A percentile compares a stretch with the other conserved stretches of the same genome.
These are phyloP conservation scores for Hypoxylon sp. DNA, from an alignment of 2,329 filamentous ascomycete species.

Conservation along the genomic window DNA sequence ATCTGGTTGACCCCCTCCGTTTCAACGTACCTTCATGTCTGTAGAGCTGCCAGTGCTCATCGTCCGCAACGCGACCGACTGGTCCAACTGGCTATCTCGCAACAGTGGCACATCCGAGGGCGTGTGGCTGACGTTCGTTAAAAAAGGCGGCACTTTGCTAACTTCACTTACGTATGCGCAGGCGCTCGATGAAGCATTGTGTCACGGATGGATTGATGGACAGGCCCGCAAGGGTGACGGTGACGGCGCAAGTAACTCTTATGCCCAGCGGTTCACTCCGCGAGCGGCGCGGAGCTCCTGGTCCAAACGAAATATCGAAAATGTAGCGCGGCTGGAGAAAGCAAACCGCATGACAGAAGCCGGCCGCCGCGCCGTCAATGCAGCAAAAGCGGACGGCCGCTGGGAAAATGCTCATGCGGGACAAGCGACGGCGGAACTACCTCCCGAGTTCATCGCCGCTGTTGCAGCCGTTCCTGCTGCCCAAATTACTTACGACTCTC, in stretches of 20 bases:
- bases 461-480: constrained; percentile 45
- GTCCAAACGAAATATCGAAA: constrained; percentile 72
- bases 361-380: constrained; percentile 66
- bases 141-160: constrained; percentile 47
- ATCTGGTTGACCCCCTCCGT: background rate
- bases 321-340: constrained; percentile 61
- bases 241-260: constrained; percentile 60
- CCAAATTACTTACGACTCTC: constrained; percentile 39
- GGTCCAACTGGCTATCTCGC: constrained; percentile 49
- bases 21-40: constrained; percentile 37
- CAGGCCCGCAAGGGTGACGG: constrained; percentile 57
- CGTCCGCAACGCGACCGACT: constrained; percentile 45
- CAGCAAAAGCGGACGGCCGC: constrained; percentile 70
- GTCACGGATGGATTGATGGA: constrained; percentile 76
- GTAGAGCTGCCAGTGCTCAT: constrained; percentile 47
- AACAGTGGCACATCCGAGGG: constrained; percentile 46
- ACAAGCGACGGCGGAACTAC: constrained; percentile 62
- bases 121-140: constrained; percentile 52
- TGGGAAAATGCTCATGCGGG: constrained; percentile 72
- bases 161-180: constrained; percentile 56
- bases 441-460: constrained; percentile 62
- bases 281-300: constrained; percentile 69
- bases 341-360: constrained; percentile 65
- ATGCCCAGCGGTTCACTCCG: constrained; percentile 71
- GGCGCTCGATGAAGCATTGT: constrained; percentile 71